These are phyloP conservation scores for Chlamydomonas asymmetrica DNA, from an alignment of 139 green algal species.

Conservation along the genomic window DNA sequence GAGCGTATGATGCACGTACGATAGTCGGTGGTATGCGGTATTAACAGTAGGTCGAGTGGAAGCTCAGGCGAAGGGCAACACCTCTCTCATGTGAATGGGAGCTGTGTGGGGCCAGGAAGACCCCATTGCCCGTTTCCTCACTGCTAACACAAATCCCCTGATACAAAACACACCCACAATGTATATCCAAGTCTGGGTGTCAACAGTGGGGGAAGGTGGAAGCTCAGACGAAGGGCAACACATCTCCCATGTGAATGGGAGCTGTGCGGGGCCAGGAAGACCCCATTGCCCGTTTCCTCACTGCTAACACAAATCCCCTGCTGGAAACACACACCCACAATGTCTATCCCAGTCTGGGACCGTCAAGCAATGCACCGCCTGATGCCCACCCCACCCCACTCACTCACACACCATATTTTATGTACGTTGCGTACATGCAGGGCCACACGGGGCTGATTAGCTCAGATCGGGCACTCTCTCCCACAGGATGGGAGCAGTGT, in stretches of 20 bases:
- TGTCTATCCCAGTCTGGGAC: not conserved
- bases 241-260: too few relatives aligned
- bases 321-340: too few relatives aligned
- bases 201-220: too few relatives aligned
- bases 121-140: not conserved
- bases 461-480: not conserved
- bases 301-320: not conserved
- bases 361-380: not conserved
- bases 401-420: too few relatives aligned
- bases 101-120: conserved; percentile 8
- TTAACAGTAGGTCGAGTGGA: not conserved
- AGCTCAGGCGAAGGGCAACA: too few relatives aligned
- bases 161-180: not conserved
- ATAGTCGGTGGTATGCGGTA: too few relatives aligned
- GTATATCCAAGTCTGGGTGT: too few relatives aligned
- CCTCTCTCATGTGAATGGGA: not conserved
- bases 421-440: too few relatives aligned
- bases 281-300: not conserved
- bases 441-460: not conserved
- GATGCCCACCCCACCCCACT: not conserved
- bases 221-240: too few relatives aligned
- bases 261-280: not conserved
- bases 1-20: too few relatives aligned
- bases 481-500: not conserved
- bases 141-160: not conserved